These are phyloP conservation scores for Cyamopsis tetragonoloba DNA, from an alignment of 306 rosid genomes.

Conservation along the genomic window DNA sequence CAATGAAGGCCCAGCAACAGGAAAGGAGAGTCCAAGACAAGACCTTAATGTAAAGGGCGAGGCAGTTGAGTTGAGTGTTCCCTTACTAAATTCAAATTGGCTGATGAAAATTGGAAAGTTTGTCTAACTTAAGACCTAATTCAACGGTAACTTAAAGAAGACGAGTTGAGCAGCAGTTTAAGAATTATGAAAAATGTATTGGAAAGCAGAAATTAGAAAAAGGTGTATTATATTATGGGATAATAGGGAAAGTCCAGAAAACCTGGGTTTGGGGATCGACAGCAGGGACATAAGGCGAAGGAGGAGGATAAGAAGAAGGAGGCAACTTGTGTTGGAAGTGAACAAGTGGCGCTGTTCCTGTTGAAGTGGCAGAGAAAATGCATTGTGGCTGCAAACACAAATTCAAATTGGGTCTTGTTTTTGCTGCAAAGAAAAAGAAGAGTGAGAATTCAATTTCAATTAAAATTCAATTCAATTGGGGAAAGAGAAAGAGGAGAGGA, in stretches of 20 bases:
- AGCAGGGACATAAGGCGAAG: slow-evolving; percentile 52
- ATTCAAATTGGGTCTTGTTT: slow-evolving; percentile 43
- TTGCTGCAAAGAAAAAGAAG: slow-evolving; percentile 46
- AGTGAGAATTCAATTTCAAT: no score
- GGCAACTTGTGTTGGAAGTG: slow-evolving; percentile 50
- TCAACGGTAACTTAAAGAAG: slow-evolving; percentile 3
- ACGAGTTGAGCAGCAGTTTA: neutral
- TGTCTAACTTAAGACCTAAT: neutral
- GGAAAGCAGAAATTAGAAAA: no score
- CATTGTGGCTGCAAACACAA: slow-evolving; percentile 53
- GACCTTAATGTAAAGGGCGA: neutral
- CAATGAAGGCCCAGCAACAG: neutral
- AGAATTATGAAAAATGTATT: no score
- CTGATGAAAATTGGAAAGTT: no score
- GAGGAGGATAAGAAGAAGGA: slow-evolving; percentile 40
- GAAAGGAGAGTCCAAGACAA: neutral
- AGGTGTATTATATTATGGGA: no score
- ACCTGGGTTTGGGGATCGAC: slow-evolving; percentile 48
- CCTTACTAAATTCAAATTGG: no score
- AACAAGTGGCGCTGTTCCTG: slow-evolving; percentile 52
- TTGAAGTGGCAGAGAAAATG: slow-evolving; percentile 49
- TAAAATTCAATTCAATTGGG: slow-evolving; percentile 9
- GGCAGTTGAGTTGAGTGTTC: no score
- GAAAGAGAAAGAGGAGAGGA: neutral
- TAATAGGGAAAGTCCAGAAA: no score